Evolutionary conservation across 306 rosid genomes (phyloP), one percentile per base, ranked within the genome.

Genomic region (Dalbergia cultrata): DNA sequence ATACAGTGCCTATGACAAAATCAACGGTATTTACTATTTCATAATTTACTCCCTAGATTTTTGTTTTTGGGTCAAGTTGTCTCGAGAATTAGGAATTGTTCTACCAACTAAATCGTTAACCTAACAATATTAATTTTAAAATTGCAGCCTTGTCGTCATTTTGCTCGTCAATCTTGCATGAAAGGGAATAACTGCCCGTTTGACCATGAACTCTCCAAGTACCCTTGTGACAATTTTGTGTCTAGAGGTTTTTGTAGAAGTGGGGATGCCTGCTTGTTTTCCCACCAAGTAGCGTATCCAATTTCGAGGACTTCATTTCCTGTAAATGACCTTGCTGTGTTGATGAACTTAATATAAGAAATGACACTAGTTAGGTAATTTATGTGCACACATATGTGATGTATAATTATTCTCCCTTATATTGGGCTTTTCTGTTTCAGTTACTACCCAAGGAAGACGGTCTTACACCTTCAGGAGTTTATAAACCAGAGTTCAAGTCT

Each of bases 141-240:
- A 70, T 82, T 89, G 78, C 94, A 95, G 99, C 89, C 99, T 14
- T 95, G 99, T 72, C 3, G 73, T 84, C 64, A 87, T 84, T 92
- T 91, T 77, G 90, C 97, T 31, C 88, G 87, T 7, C 86, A 87
- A 58, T 85, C 90, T 13, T 95, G 99, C 88, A 91, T 95, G 97
- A 95, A 89, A 82, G 97, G 99, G 63, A 93, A 88, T 80, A 93
- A 92, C 83, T 95, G 99, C 79, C 95, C 94, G 57, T 95, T 64
- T 81, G 97, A 95, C 84, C 99, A 92, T 79, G 78, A 91, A 44
- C 94, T 95, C 69, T 91, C 90, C 58, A 95, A 90, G 81, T 92
- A 95, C 85, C 92, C 97, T 71, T 95, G 99, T 86, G 76, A 52
- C 71, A 89, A 87, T 39, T 85, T 91, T 83, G 86, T 60, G 37